A percentile compares a stretch with the other conserved stretches of the same genome.
These are phyloP conservation scores for Ajuga reptans DNA, from an alignment of 305 asterid species.

Conservation along the genomic window DNA sequence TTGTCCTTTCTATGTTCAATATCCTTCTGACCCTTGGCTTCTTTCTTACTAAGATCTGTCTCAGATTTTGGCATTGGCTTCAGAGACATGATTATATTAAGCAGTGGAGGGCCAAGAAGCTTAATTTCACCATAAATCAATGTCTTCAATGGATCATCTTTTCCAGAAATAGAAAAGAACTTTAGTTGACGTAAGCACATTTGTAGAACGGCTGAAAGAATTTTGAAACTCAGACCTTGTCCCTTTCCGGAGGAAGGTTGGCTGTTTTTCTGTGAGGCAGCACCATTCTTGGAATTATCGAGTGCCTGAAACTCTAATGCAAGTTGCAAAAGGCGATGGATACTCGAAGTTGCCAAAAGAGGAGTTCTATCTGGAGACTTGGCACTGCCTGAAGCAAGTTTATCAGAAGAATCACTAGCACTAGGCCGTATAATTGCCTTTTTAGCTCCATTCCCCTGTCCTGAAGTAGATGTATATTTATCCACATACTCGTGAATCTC, in stretches of 20 bases:
- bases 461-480: slow-evolving; percentile 28
- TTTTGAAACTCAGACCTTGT: slow-evolving; percentile 30
- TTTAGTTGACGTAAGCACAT: slow-evolving; percentile 48
- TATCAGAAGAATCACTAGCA: slow-evolving; percentile 40
- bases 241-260: slow-evolving; percentile 43
- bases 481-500: slow-evolving; percentile 45
- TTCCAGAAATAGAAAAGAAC: slow-evolving; percentile 35
- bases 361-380: slow-evolving; percentile 56
- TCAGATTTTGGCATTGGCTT: slow-evolving; percentile 31
- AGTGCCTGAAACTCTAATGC: slow-evolving; percentile 33
- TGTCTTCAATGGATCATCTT: slow-evolving; percentile 54
- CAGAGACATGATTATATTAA: slow-evolving; percentile 51
- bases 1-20: slow-evolving; percentile 50
- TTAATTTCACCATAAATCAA: slow-evolving; percentile 62
- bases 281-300: slow-evolving; percentile 27
- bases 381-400: slow-evolving; percentile 30
- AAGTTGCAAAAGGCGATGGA: slow-evolving; percentile 43
- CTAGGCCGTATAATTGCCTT: slow-evolving; percentile 34
- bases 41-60: slow-evolving; percentile 43
- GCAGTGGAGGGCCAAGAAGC: slow-evolving; percentile 59
- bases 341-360: slow-evolving; percentile 61
- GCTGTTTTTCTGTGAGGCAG: slow-evolving; percentile 48
- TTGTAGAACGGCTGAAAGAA: slow-evolving; percentile 35
- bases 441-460: slow-evolving; percentile 34
- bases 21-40: slow-evolving; percentile 43